A percentile compares a stretch with the other conserved stretches of the same genome.
phyloP scores from a whole-genome alignment of 2,329 filamentous ascomycete genomes.

The Colletotrichum acutatum region DNA sequence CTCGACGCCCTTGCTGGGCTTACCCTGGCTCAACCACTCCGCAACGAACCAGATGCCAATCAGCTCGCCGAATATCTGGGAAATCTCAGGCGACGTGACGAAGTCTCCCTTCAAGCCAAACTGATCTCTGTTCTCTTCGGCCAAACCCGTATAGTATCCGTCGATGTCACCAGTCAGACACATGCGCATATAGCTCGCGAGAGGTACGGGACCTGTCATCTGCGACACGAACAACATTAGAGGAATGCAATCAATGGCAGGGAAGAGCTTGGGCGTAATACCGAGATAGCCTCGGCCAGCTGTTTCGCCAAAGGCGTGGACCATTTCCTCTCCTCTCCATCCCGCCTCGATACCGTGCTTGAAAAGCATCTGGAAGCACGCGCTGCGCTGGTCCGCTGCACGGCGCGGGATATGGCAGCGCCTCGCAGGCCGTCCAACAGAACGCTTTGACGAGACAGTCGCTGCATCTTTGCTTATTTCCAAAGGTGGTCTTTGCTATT shows the following conservation, averaged over 20 bases:
- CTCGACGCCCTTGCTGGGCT: conserved; percentile 78
- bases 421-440: conserved; percentile 6
- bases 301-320: conserved; percentile 92
- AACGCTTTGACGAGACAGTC: conserved; percentile 6
- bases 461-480: conserved; percentile 14
- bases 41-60: conserved; percentile 94
- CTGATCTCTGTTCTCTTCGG: conserved; percentile 78
- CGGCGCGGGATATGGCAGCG: neutral
- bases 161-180: conserved; percentile 91
- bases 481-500: neutral
- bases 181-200: conserved; percentile 98
- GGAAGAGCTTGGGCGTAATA: conserved; percentile 50
- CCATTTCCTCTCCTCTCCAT: conserved; percentile 72
- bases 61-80: conserved; percentile 95
- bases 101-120: conserved; percentile 97
- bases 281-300: conserved; percentile 86
- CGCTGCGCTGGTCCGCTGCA: neutral
- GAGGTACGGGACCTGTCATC: conserved; percentile 87
- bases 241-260: neutral
- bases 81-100: conserved; percentile 96
- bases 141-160: conserved; percentile 90
- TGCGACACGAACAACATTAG: conserved; percentile 37
- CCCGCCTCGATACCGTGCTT: conserved; percentile 36
- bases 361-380: conserved; percentile 40
- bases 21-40: conserved; percentile 95